Conservation (phyloP, 106 monocot species). For the Agapanthus africanus region DNA sequence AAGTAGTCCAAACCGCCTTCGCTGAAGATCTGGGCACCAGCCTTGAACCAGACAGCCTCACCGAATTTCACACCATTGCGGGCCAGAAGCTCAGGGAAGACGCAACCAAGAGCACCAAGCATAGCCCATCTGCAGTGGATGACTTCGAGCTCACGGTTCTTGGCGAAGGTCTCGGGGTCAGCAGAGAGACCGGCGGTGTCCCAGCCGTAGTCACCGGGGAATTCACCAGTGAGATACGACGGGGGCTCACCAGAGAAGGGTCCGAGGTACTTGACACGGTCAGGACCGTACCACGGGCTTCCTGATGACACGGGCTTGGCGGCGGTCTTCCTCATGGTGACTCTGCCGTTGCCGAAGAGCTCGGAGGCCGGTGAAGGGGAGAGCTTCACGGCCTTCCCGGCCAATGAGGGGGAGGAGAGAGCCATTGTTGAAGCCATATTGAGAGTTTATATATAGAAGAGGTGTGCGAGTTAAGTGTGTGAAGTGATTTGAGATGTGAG, state of each 20-base stretch:
- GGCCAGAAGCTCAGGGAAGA: constrained; percentile 33
- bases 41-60: constrained; percentile 44
- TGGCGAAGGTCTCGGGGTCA: constrained; percentile 36
- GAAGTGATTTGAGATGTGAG: neutral
- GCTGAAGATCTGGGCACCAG: constrained; percentile 37
- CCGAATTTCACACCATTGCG: constrained; percentile 44
- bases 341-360: constrained; percentile 6
- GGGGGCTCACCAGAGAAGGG: constrained; percentile 18
- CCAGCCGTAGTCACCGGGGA: constrained; percentile 22
- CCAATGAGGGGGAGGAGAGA: constrained; percentile 11
- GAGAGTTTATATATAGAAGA: too few relatives aligned
- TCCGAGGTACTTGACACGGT: constrained; percentile 19
- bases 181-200: constrained; percentile 17
- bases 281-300: constrained; percentile 18
- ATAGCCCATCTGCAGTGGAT: constrained; percentile 19
- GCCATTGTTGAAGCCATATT: constrained; percentile 16
- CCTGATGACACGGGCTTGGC: neutral
- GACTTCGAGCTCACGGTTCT: constrained; percentile 23
- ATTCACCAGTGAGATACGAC: constrained; percentile 15
- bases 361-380: neutral
- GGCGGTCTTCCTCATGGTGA: constrained; percentile 12
- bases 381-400: constrained; percentile 10
- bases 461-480: too few relatives aligned
- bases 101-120: constrained; percentile 18
- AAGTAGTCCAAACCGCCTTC: constrained; percentile 47